Conservation (phyloP, 1,284 basidiomycete genomes). For the Ganoderma lucidum region DNA sequence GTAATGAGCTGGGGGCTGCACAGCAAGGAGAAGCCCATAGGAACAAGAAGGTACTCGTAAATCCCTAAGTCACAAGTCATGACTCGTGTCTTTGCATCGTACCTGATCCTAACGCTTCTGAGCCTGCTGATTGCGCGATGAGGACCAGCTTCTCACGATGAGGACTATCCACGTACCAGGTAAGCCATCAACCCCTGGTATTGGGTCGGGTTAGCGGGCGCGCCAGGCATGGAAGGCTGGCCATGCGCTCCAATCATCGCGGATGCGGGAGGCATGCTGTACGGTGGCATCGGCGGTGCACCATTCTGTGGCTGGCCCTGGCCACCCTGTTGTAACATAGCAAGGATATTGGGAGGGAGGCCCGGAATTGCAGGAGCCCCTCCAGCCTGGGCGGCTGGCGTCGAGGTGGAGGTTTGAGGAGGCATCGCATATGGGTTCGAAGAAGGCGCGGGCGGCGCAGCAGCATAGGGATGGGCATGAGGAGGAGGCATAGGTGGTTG, state of each 20-base stretch:
- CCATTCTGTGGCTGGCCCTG: constrained; percentile 29
- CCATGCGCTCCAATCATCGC: constrained; percentile 33
- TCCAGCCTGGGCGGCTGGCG: constrained; percentile 19
- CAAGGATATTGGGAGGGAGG: constrained; percentile 41
- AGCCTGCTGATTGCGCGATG: constrained; percentile 24
- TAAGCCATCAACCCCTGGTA: constrained; percentile 44
- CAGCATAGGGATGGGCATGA: constrained; percentile 23
- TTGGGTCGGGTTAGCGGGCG: constrained; percentile 33
- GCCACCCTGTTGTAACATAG: constrained; percentile 38
- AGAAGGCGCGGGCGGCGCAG: constrained; percentile 21
- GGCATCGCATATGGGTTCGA: constrained; percentile 31
- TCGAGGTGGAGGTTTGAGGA: constrained; percentile 27
- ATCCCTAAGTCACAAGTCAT: not conserved
- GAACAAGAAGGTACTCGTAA: not conserved
- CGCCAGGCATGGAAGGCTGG: constrained; percentile 34
- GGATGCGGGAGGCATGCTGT: constrained; percentile 40
- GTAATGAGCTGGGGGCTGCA: constrained; percentile 13
- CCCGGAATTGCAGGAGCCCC: constrained; percentile 20
- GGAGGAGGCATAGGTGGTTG: constrained; percentile 30
- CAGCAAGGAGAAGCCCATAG: not conserved
- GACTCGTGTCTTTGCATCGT: not conserved
- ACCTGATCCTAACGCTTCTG: constrained; percentile 36
- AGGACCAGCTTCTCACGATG: constrained; percentile 2
- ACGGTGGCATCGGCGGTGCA: constrained; percentile 35
- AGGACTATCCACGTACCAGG: constrained; percentile 32